Percentiles rank a stretch among this genome's conserved stretches.
Conservation (phyloP, 2,329 filamentous ascomycete genomes). For the Plectosphaerella plurivora region DNA sequence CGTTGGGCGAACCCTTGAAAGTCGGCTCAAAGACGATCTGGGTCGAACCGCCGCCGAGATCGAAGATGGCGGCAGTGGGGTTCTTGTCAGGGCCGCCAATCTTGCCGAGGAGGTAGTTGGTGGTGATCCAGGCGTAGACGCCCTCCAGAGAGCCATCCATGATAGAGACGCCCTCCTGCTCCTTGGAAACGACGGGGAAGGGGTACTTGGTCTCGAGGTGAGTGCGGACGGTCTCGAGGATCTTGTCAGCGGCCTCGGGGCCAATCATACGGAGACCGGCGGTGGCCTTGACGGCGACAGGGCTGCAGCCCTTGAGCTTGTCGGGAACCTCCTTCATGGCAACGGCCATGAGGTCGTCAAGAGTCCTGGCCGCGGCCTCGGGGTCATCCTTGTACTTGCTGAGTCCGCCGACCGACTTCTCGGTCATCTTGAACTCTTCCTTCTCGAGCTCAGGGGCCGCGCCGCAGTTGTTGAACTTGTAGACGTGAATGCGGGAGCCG, state of each 20-base stretch:
- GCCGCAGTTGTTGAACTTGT: conserved; percentile 98
- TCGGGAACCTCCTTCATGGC: conserved; percentile 83
- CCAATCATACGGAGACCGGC: conserved; percentile 89
- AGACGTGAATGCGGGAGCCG: conserved; percentile 95
- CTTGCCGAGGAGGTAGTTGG: conserved; percentile 96
- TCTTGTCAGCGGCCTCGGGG: conserved; percentile 72
- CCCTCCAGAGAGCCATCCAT: conserved; percentile 98
- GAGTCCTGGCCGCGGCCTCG: conserved; percentile 79
- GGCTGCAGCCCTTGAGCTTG: conserved; percentile 84
- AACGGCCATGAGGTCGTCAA: conserved; percentile 83
- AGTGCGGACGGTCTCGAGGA: conserved; percentile 76
- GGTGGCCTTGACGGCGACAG: conserved; percentile 96
- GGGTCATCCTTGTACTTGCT: conserved; percentile 86
- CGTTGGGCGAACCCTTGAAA: conserved; percentile 67
- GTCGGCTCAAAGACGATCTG: conserved; percentile 98
- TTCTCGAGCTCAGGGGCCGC: conserved; percentile 89
- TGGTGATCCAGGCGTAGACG: conserved; percentile 98
- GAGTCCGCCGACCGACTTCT: conserved; percentile 76
- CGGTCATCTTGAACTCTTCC: conserved; percentile 91
- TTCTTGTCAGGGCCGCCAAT: conserved; percentile 89
- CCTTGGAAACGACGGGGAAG: conserved; percentile 85
- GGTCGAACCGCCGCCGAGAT: conserved; percentile 93
- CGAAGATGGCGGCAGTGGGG: conserved; percentile 90
- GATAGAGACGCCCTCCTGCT: conserved; percentile 84
- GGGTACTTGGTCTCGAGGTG: conserved; percentile 87